Evolutionary conservation across 306 rosid species (phyloP).

Genomic region (Cyclanthera cordifolia): DNA sequence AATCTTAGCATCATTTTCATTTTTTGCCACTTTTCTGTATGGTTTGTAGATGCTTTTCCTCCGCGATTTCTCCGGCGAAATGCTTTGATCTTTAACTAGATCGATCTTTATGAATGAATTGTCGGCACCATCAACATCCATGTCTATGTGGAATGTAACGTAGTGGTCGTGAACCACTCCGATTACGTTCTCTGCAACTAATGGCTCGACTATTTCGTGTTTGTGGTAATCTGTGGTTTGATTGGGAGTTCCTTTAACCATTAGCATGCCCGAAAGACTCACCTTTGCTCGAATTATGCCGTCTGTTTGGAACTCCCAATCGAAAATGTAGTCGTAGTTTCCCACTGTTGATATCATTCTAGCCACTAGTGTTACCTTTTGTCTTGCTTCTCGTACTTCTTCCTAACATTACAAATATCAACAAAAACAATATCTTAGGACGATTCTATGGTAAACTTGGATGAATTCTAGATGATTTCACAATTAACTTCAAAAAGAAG

Average conservation of each 20-base stretch:
- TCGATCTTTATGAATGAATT: slow-evolving; percentile 57
- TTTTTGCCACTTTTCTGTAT: slow-evolving; percentile 49
- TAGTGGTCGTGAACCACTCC: slow-evolving; percentile 86
- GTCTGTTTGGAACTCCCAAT: slow-evolving; percentile 92
- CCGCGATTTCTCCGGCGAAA: slow-evolving; percentile 37
- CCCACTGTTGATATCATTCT: slow-evolving; percentile 71
- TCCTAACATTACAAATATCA: not conserved
- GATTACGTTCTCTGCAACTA: slow-evolving; percentile 49
- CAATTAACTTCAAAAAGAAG: too few species aligned
- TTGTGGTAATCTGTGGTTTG: slow-evolving; percentile 30
- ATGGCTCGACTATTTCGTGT: not conserved
- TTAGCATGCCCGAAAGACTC: slow-evolving; percentile 69
- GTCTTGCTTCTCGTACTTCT: slow-evolving; percentile 58
- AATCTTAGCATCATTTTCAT: slow-evolving; percentile 69
- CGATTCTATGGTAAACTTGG: too few species aligned
- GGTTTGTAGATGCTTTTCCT: slow-evolving; percentile 66
- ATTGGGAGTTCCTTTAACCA: slow-evolving; percentile 59
- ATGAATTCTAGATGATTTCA: too few species aligned
- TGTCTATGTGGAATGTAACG: slow-evolving; percentile 58
- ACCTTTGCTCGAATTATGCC: slow-evolving; percentile 74
- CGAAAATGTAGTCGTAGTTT: slow-evolving; percentile 73
- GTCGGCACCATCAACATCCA: too few species aligned
- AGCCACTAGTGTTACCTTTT: slow-evolving; percentile 75
- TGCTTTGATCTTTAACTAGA: slow-evolving; percentile 29
- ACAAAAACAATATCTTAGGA: too few species aligned